These are phyloP conservation scores for Radiomyces spectabilis DNA, from an alignment of 192 early-diverging fungal genomes.

Conservation along the genomic window DNA sequence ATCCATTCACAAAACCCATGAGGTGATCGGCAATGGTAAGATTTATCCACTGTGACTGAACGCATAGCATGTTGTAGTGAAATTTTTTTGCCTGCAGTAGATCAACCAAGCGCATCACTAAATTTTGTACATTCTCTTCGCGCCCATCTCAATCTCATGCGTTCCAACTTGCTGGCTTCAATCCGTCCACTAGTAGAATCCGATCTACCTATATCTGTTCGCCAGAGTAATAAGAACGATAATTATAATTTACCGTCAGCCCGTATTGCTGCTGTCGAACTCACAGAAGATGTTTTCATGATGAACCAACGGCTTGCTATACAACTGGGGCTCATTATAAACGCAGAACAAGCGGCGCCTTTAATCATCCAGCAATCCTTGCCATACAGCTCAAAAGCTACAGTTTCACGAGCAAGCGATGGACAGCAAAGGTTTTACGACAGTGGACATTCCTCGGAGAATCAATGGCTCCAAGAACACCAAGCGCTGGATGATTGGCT, in stretches of 20 bases:
- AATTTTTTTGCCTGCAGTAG: too few species aligned
- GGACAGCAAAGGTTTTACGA: neutral
- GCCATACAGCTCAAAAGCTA: neutral
- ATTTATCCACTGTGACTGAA: too few species aligned
- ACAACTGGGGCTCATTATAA: conserved; percentile 14
- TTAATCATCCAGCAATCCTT: conserved; percentile 13
- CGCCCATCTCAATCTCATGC: conserved; percentile 11
- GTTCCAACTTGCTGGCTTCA: conserved; percentile 13
- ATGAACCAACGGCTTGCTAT: conserved; percentile 11
- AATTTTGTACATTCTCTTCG: neutral
- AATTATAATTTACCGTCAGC: neutral
- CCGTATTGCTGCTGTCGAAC: neutral
- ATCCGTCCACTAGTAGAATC: conserved; percentile 9
- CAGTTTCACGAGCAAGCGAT: neutral
- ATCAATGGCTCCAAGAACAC: neutral
- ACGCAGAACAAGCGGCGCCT: conserved; percentile 5
- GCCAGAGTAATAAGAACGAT: too few species aligned
- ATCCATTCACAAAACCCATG: too few species aligned
- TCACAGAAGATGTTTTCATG: neutral
- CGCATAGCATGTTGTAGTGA: too few species aligned
- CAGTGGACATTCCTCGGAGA: too few species aligned
- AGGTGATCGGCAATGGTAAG: too few species aligned
- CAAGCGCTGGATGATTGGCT: conserved; percentile 1
- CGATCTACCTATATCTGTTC: neutral
- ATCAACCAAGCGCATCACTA: too few species aligned